Evolutionary conservation across 2,329 filamentous ascomycete species (phyloP), one percentile per base, ranked within the genome.

Genomic region (Penicillium sp.): DNA sequence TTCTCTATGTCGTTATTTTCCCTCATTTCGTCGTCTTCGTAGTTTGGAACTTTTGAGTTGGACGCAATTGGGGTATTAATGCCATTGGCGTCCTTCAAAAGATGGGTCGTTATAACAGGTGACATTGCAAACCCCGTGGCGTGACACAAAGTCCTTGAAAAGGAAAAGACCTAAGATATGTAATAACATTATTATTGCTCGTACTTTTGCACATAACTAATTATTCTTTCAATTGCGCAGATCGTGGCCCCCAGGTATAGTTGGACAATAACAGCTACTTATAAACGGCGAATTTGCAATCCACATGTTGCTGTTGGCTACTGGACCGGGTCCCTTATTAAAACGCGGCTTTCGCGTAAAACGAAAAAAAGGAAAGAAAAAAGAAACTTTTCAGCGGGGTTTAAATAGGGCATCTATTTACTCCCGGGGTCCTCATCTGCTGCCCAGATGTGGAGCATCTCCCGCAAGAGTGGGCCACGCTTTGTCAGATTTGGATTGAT

Each of bases 1-100:
- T 62, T 60, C 57, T 68, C 67, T 48, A 61, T 52, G 46, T 69
- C 66, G 6, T 21, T 42, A 7, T 43, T 29, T 27, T 58, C 56
- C 2, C 31, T 42, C 57, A 63, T 62, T 49, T 58, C 55, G 21
- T 43, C 23, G 35, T 61, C 37, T 27, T 60, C 37, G 51, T 61
- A 54, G n/a, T 4, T 31, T 8, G 45, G 29, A 23, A 43, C 29
- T 25, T 62, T 61, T 33, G 57, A 42, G n/a, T 62, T 50, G 19
- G 51, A 43, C 17, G 42, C 29, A 15, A 55, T 46, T 19, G 50
- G 50, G 43, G 38, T 31, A 42, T n/a, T 23, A 48, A 58, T 57
- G 21, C 45, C 47, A 29, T 61, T 37, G 2, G 46, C 38, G 12
- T 59, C 54, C 27, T 46, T 38, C 19, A 31, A 33, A 7, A 37